Percentiles rank a stretch among this genome's conserved stretches.
These are phyloP conservation scores for Hemisphaericaspora subhashii DNA, from an alignment of 1,139 yeast species.

Conservation along the genomic window DNA sequence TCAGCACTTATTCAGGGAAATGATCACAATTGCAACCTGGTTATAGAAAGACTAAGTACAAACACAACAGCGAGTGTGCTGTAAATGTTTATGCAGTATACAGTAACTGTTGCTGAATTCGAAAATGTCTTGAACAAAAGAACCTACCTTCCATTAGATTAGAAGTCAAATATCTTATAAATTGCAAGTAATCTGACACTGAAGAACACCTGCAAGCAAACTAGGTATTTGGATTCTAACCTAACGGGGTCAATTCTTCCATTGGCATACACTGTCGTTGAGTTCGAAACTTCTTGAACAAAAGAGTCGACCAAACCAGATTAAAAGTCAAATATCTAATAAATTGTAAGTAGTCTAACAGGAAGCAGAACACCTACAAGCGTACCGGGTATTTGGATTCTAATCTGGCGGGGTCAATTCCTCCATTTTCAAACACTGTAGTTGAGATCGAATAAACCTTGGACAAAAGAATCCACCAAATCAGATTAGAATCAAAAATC, in stretches of 20 bases:
- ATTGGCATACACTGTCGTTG: too few relatives aligned
- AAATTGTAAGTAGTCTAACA: background rate
- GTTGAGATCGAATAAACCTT: too few relatives aligned
- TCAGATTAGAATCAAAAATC: conserved; percentile 1
- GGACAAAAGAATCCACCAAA: too few relatives aligned
- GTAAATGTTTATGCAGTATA: too few relatives aligned
- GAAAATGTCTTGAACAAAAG: too few relatives aligned
- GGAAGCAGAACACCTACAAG: background rate
- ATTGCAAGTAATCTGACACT: background rate
- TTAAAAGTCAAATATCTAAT: conserved; percentile 1
- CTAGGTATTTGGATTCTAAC: conserved; percentile 1
- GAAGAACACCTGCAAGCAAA: background rate
- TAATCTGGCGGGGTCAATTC: background rate
- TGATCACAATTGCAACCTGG: too few relatives aligned
- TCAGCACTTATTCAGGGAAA: too few relatives aligned
- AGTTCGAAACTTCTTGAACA: too few relatives aligned
- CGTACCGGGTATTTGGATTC: conserved; percentile 1
- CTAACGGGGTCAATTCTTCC: background rate
- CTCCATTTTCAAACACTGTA: background rate
- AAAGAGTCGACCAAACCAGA: too few relatives aligned
- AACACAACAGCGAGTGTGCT: too few relatives aligned
- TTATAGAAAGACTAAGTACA: too few relatives aligned
- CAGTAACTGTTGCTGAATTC: too few relatives aligned
- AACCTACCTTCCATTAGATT: background rate
- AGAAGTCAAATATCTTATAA: conserved; percentile 1